Percentiles rank a stretch among this genome's conserved stretches.
Evolutionary conservation across 2,329 filamentous ascomycete species (phyloP).

Genomic region (Epichloe typhina): DNA sequence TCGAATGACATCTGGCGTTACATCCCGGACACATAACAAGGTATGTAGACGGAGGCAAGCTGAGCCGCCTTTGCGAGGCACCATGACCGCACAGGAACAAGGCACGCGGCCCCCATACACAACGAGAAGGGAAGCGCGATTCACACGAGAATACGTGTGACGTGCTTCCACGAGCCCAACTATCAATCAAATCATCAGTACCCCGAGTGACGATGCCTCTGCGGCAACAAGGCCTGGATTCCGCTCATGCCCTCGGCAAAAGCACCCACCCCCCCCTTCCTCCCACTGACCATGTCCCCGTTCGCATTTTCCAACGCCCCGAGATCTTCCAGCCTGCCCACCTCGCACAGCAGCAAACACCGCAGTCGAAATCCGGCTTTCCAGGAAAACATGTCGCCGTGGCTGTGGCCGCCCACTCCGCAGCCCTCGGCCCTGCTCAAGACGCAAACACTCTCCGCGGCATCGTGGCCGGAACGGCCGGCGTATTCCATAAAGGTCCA

Average conservation of each 20-base stretch:
- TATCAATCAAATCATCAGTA: background rate
- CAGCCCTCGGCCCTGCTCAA: background rate
- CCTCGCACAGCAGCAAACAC: slow-evolving; percentile 5
- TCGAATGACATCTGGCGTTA: no score
- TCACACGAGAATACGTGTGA: no score
- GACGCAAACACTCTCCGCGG: background rate
- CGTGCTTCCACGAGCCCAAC: background rate
- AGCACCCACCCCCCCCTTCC: no score
- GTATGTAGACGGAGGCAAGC: no score
- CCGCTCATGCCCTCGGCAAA: background rate
- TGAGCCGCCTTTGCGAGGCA: no score
- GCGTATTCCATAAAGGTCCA: slow-evolving; percentile 5
- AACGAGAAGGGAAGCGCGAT: no score
- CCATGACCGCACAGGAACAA: no score
- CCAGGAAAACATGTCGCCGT: slow-evolving; percentile 4
- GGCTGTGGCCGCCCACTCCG: background rate
- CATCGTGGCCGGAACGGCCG: background rate
- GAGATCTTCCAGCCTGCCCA: background rate
- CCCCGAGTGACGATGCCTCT: background rate
- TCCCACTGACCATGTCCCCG: no score
- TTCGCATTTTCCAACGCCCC: background rate
- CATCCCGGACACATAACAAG: no score
- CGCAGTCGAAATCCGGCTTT: slow-evolving; percentile 1
- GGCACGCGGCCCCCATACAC: no score
- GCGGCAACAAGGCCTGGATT: background rate